Evolutionary conservation across 768 basidiomycete species (phyloP).

Genomic region (Leucocoprinus birnbaumii): DNA sequence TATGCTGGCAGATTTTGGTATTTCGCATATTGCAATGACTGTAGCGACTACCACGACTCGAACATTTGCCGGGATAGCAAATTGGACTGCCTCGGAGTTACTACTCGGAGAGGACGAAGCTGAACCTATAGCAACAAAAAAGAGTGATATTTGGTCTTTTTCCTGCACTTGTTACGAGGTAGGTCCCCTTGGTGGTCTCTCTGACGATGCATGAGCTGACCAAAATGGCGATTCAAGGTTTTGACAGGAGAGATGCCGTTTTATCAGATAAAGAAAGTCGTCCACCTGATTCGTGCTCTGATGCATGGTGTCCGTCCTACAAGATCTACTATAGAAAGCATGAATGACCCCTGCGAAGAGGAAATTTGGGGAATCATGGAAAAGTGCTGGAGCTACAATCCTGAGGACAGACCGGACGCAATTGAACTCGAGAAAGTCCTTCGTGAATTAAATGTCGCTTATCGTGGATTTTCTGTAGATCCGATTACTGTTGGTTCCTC

Average conservation of each 20-base stretch:
- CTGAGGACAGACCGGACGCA: too few relatives aligned
- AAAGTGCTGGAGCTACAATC: not conserved
- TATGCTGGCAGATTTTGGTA: not conserved
- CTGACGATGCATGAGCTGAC: too few relatives aligned
- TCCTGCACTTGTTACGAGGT: constrained; percentile 1
- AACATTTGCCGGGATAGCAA: not conserved
- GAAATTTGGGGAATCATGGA: not conserved
- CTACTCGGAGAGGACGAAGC: not conserved
- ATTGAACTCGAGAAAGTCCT: too few relatives aligned
- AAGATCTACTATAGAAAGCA: not conserved
- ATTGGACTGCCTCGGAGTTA: not conserved
- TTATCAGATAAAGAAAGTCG: not conserved
- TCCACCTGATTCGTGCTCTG: not conserved
- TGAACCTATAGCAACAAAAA: not conserved
- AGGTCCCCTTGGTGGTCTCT: not conserved
- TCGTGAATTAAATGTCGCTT: too few relatives aligned
- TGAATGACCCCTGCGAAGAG: not conserved
- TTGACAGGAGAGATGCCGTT: not conserved
- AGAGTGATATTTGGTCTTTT: constrained; percentile 3
- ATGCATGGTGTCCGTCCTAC: not conserved
- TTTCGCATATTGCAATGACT: not conserved
- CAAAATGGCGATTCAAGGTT: not conserved
- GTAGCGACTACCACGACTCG: not conserved
- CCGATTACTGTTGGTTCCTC: too few relatives aligned
- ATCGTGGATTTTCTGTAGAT: too few relatives aligned